Conservation (phyloP, 306 rosid genomes). For the Quercus rubra region DNA sequence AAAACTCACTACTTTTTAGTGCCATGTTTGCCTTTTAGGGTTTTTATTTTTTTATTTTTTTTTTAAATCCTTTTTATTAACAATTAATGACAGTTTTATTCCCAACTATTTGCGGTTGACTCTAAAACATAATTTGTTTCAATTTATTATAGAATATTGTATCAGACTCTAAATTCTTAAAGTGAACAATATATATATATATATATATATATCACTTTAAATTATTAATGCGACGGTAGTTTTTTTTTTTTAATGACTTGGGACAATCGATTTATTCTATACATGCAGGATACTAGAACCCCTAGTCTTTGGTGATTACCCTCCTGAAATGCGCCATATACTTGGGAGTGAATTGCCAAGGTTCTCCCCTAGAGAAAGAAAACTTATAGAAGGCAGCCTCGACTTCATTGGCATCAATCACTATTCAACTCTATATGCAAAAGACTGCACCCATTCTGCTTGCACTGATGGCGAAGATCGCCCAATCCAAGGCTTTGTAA, state of each 20-base stretch:
- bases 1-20: too few relatives aligned
- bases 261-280: background rate
- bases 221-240: too few relatives aligned
- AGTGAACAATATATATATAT: background rate
- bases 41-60: too few relatives aligned
- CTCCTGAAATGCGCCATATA: conserved; percentile 45
- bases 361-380: conserved; percentile 39
- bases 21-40: too few relatives aligned
- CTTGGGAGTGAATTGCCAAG: conserved; percentile 48
- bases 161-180: too few relatives aligned
- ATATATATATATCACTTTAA: too few relatives aligned
- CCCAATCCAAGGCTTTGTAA: conserved; percentile 46
- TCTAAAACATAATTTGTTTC: too few relatives aligned
- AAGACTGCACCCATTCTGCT: conserved; percentile 42
- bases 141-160: too few relatives aligned
- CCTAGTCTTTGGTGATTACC: conserved; percentile 55
- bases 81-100: too few relatives aligned
- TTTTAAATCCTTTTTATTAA: too few relatives aligned
- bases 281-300: conserved; percentile 48
- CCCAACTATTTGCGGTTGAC: too few relatives aligned
- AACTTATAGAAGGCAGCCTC: conserved; percentile 42
- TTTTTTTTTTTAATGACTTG: too few relatives aligned
- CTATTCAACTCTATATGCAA: conserved; percentile 49
- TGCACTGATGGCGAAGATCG: conserved; percentile 34
- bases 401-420: conserved; percentile 65